Evolutionary conservation across 2,329 filamentous ascomycete genomes (phyloP), one percentile per base, ranked within the genome.

Genomic region (Fusarium heterosporum): DNA sequence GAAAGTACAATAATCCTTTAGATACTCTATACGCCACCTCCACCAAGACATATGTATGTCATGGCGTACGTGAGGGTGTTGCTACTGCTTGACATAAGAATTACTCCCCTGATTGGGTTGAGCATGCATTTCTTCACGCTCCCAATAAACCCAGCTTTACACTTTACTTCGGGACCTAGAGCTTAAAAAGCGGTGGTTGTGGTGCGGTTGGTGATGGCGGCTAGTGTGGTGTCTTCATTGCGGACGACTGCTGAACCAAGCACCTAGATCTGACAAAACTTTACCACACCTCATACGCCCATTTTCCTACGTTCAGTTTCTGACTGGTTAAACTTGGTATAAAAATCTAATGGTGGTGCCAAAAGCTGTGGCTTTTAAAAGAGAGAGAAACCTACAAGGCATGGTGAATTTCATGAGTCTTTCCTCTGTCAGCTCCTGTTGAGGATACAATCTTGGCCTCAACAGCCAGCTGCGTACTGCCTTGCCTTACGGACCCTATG

Each of bases 181-280:
- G 40, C 46, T 59, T 53, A 45, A 45, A 52, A 53, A 42, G 47
- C 12, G 26, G 34, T 29, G 30, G 43, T 51, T 51, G 36, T 51
- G 43, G 54, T 52, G 47, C 22, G 22, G 22, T 53, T 59, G 30
- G 28, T 49, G 45, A 46, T 25, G 46, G 39, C 32, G 40, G 32
- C n/a, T 22, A 28, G 42, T 46, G 70, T 72, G 70, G 70, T 72
- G 68, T 64, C 70, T 71, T 68, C 40, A 59, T 29, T 71, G 63
- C 66, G 66, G 55, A 48, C 22, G 28, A 28, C 64, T 55, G 43
- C 61, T 61, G 57, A 55, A 38, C 56, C n/a, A 42, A 55, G 47
- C 47, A 56, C 36, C 65, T 52, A 69, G 55, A 69, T 72, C 43
- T 71, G 49, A 55, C 68, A 62, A 55, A 59, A 41, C 22, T 22